Percentiles rank a stretch among this genome's conserved stretches.
These are phyloP conservation scores for Westerdykella ornata DNA, from an alignment of 2,329 filamentous ascomycete genomes.

Conservation along the genomic window DNA sequence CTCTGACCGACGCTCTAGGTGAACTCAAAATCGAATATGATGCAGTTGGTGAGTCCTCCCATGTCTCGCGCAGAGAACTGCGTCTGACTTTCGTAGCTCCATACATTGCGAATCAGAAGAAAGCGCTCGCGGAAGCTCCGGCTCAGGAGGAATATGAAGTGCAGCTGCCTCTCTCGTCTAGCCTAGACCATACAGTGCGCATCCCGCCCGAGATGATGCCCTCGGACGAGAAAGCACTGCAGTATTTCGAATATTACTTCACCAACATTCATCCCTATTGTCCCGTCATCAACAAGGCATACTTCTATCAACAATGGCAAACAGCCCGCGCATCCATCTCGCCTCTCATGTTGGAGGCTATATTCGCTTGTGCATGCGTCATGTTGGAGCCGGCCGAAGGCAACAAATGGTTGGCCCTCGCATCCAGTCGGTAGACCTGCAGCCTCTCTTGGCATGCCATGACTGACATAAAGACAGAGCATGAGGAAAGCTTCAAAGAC, in stretches of 20 bases:
- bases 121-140: constrained; percentile 52
- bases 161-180: constrained; percentile 59
- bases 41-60: constrained; percentile 62
- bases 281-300: constrained; percentile 73
- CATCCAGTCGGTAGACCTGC: constrained; percentile 57
- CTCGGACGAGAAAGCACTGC: constrained; percentile 68
- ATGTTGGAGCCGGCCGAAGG: constrained; percentile 79
- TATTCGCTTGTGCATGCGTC: constrained; percentile 83
- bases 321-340: constrained; percentile 77
- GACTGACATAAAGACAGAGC: constrained; percentile 50
- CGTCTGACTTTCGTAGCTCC: constrained; percentile 53
- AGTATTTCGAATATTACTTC: constrained; percentile 90
- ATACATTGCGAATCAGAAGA: constrained; percentile 66
- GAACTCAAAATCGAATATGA: constrained; percentile 81
- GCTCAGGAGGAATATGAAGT: constrained; percentile 67
- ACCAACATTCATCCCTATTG: constrained; percentile 86
- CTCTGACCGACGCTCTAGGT: constrained; percentile 74
- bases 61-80: constrained; percentile 4
- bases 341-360: constrained; percentile 77
- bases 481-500: constrained; percentile 90
- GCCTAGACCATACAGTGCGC: constrained; percentile 69
- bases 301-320: constrained; percentile 87
- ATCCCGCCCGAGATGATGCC: constrained; percentile 95
- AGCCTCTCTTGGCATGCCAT: neutral
- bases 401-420: constrained; percentile 87